Percentiles rank a stretch among this genome's conserved stretches.
phyloP scores from a whole-genome alignment of 108 stramenopile genomes.

The Asterionellopsis glacialis region DNA sequence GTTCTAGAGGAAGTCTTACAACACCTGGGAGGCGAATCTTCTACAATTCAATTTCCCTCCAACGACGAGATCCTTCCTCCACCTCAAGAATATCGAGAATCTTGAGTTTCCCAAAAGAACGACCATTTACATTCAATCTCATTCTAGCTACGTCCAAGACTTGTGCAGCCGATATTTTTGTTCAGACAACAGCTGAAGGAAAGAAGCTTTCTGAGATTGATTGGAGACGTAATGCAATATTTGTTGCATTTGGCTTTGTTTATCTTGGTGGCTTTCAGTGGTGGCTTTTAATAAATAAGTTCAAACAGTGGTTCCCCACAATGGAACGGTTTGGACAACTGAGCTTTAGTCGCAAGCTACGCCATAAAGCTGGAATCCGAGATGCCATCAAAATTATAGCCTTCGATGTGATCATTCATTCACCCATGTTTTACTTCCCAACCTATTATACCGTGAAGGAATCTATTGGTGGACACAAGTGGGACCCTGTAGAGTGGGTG shows the following conservation, averaged over 20 bases:
- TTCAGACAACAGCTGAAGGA: conserved; percentile 73
- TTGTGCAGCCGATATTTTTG: conserved; percentile 75
- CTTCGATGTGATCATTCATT: conserved; percentile 83
- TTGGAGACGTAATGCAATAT: conserved; percentile 73
- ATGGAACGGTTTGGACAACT: conserved; percentile 73
- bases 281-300: conserved; percentile 84
- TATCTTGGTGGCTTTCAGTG: conserved; percentile 89
- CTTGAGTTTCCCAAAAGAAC: conserved; percentile 46
- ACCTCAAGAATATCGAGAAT: neutral
- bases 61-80: no score
- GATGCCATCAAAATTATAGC: conserved; percentile 87
- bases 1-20: no score
- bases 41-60: no score
- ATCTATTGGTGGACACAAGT: conserved; percentile 72
- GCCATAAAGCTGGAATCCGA: conserved; percentile 70
- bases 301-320: conserved; percentile 80
- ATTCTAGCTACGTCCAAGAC: conserved; percentile 80
- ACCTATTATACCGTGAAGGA: conserved; percentile 90
- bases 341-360: conserved; percentile 59
- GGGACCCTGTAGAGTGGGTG: conserved; percentile 85
- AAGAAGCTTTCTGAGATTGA: conserved; percentile 66
- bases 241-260: conserved; percentile 80
- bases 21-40: no score
- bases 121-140: conserved; percentile 80
- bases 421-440: conserved; percentile 88